Percentiles rank a stretch among this genome's conserved stretches.
Evolutionary conservation across 208 protist species (phyloP).

Genomic region (Leishmania arabica): DNA sequence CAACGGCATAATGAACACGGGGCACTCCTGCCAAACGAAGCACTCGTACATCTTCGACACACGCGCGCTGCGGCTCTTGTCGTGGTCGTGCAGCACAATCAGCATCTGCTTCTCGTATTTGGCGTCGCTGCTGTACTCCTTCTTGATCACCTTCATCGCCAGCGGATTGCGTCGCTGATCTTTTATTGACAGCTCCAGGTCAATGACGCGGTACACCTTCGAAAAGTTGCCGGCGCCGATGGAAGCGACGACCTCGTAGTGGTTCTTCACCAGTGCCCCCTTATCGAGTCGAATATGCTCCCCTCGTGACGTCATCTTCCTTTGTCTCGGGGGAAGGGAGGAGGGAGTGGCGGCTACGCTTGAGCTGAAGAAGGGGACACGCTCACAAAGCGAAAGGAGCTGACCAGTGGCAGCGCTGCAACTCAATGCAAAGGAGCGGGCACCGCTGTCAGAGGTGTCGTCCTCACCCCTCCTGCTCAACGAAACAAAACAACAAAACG

Average conservation of each 20-base stretch:
- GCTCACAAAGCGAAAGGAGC: not conserved
- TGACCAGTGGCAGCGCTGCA: not conserved
- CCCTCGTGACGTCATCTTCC: conserved; percentile 39
- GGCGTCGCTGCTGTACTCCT: conserved; percentile 79
- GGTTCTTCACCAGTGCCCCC: conserved; percentile 53
- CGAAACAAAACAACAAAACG: not conserved
- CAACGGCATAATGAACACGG: conserved; percentile 84
- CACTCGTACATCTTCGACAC: conserved; percentile 75
- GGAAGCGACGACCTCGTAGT: conserved; percentile 68
- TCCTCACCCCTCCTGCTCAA: not conserved
- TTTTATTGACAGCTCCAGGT: conserved; percentile 20
- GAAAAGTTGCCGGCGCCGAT: conserved; percentile 86
- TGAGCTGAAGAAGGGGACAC: not conserved
- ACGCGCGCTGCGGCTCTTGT: conserved; percentile 28
- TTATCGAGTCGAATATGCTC: conserved; percentile 59
- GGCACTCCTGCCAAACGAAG: conserved; percentile 74
- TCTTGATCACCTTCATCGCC: conserved; percentile 85
- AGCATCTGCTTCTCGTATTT: conserved; percentile 85
- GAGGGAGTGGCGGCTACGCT: not conserved
- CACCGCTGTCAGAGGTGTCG: not conserved
- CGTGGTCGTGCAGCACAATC: conserved; percentile 51
- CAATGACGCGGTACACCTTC: conserved; percentile 74
- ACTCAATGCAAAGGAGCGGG: not conserved
- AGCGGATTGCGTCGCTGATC: conserved; percentile 33
- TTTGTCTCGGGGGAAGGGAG: not conserved